Conservation (phyloP, 495 filamentous ascomycete species). For the Recurvomyces mirabilis region DNA sequence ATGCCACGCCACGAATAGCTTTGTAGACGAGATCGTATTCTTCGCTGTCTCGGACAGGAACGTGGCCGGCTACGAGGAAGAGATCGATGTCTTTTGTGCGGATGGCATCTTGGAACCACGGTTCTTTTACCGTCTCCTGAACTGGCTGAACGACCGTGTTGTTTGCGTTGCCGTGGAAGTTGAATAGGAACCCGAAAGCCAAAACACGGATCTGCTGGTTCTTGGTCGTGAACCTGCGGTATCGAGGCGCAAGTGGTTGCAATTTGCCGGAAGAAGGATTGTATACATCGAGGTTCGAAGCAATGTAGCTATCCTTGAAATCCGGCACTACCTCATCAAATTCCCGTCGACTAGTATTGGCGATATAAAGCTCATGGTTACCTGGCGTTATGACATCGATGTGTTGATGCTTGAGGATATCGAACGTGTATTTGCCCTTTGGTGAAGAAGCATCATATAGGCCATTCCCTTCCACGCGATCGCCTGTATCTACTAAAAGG, state of each 20-base stretch:
- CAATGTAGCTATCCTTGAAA: slow-evolving; percentile 64
- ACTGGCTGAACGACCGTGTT: slow-evolving; percentile 79
- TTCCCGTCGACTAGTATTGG: slow-evolving; percentile 62
- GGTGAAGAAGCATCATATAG: slow-evolving; percentile 87
- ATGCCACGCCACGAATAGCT: slow-evolving; percentile 65
- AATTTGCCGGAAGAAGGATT: slow-evolving; percentile 54
- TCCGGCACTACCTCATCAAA: slow-evolving; percentile 66
- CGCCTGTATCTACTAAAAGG: slow-evolving; percentile 84
- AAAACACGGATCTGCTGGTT: slow-evolving; percentile 72
- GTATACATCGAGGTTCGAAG: slow-evolving; percentile 87
- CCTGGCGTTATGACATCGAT: slow-evolving; percentile 81
- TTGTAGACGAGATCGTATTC: slow-evolving; percentile 70
- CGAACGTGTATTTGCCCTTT: slow-evolving; percentile 75
- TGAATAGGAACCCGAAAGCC: slow-evolving; percentile 87
- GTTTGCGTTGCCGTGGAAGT: slow-evolving; percentile 79
- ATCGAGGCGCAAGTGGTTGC: slow-evolving; percentile 70
- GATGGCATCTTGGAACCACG: slow-evolving; percentile 86
- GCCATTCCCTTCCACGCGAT: slow-evolving; percentile 89
- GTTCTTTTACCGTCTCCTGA: slow-evolving; percentile 62
- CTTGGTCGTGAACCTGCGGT: slow-evolving; percentile 78
- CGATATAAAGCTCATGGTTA: slow-evolving; percentile 91
- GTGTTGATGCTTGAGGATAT: slow-evolving; percentile 69
- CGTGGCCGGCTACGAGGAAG: slow-evolving; percentile 80
- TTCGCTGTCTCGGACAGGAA: slow-evolving; percentile 56
- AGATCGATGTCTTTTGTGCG: slow-evolving; percentile 68